Conservation (phyloP, 2,329 filamentous ascomycete genomes). For the Colletotrichum liaoningense region DNA sequence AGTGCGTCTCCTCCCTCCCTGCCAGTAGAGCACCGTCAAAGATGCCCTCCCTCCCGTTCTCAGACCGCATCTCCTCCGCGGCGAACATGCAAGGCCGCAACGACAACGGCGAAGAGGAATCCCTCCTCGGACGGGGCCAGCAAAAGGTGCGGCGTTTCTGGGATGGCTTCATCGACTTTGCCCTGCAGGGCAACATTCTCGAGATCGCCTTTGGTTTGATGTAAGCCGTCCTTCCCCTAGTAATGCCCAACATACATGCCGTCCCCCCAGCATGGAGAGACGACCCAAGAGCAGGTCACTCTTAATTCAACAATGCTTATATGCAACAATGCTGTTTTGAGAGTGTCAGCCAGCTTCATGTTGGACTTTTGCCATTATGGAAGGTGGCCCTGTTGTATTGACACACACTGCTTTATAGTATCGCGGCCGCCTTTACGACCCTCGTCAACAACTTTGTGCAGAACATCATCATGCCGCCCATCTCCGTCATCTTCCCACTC, state of each 20-base stretch:
- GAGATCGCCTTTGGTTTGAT: conserved; percentile 82
- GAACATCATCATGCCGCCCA: conserved; percentile 75
- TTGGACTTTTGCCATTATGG: neutral
- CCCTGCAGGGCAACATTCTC: conserved; percentile 79
- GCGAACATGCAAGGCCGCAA: conserved; percentile 43
- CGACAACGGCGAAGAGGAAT: conserved; percentile 48
- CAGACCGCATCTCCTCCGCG: conserved; percentile 22
- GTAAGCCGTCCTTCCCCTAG: conserved; percentile 53
- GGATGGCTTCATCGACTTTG: conserved; percentile 78
- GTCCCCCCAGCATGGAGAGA: neutral
- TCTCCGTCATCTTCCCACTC: conserved; percentile 76
- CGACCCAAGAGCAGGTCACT: neutral
- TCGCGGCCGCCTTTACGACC: conserved; percentile 77
- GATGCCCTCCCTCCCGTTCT: conserved; percentile 26
- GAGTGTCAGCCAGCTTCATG: neutral
- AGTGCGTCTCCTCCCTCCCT: neutral
- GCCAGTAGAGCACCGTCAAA: neutral
- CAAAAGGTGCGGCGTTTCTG: conserved; percentile 63
- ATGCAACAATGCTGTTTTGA: neutral
- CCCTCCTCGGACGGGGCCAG: conserved; percentile 60
- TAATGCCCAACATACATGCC: too few relatives aligned
- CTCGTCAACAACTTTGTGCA: conserved; percentile 79
- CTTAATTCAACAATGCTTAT: neutral
- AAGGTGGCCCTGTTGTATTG: neutral
- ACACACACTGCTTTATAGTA: conserved; percentile 51